Evolutionary conservation across 2,329 filamentous ascomycete genomes (phyloP).

Genomic region (Colletotrichum shisoi): DNA sequence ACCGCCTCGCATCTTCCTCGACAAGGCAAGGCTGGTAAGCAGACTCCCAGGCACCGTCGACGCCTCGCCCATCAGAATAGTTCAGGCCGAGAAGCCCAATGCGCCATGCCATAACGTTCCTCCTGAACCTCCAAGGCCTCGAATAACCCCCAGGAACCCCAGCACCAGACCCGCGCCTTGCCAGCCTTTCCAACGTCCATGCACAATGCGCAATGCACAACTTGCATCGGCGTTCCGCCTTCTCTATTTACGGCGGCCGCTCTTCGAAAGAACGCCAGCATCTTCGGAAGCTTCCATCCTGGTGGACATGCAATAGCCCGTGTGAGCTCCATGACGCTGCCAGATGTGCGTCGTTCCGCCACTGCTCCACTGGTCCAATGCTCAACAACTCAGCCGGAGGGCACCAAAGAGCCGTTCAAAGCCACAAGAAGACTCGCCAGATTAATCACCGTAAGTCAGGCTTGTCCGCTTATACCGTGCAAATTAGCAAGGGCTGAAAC

Average conservation of each 20-base stretch:
- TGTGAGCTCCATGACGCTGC: constrained; percentile 8
- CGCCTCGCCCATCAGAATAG: constrained; percentile 33
- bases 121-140: constrained; percentile 20
- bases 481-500: constrained; percentile 12
- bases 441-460: constrained; percentile 32
- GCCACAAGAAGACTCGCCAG: constrained; percentile 22
- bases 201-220: constrained; percentile 35
- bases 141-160: too few species aligned
- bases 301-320: background rate
- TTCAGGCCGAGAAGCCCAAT: constrained; percentile 28
- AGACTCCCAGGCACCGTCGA: constrained; percentile 7
- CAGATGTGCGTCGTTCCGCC: constrained; percentile 13
- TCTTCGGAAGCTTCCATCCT: constrained; percentile 13
- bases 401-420: constrained; percentile 19
- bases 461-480: background rate
- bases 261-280: background rate
- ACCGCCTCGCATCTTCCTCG: constrained; percentile 17
- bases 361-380: background rate
- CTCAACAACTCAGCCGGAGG: constrained; percentile 6
- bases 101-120: constrained; percentile 37
- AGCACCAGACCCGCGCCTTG: background rate
- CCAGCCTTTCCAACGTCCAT: constrained; percentile 32
- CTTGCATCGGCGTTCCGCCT: constrained; percentile 34
- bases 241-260: constrained; percentile 30
- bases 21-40: constrained; percentile 4